Evolutionary conservation across 129 eudicot species (phyloP).

Genomic region (Artemisia tridentata): DNA sequence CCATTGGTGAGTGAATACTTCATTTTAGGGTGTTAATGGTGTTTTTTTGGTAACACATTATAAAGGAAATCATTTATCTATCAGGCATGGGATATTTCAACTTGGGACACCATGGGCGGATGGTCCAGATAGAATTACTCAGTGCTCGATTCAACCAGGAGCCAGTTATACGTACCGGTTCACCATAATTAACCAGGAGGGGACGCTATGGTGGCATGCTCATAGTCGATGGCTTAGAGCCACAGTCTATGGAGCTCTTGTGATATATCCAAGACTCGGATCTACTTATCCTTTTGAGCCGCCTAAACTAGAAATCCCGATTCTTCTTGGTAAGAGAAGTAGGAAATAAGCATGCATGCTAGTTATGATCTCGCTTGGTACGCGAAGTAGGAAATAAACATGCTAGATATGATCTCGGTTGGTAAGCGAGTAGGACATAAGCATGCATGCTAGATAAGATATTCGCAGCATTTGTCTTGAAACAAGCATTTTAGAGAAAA

Average conservation of each 20-base stretch:
- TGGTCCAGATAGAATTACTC: constrained; percentile 32
- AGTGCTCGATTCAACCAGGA: constrained; percentile 67
- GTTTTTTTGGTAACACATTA: not conserved
- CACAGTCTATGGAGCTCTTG: constrained; percentile 61
- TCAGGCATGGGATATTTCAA: constrained; percentile 68
- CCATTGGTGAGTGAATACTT: constrained; percentile 45
- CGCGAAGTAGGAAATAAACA: not conserved
- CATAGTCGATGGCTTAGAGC: constrained; percentile 76
- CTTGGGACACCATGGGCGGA: constrained; percentile 74
- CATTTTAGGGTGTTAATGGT: not conserved
- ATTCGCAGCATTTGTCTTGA: too few relatives aligned
- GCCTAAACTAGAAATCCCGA: constrained; percentile 25
- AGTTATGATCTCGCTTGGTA: constrained; percentile 4
- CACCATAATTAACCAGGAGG: constrained; percentile 50
- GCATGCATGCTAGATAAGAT: too few relatives aligned
- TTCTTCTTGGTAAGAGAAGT: constrained; percentile 13
- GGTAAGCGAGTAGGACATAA: constrained; percentile 1
- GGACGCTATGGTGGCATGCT: constrained; percentile 82
- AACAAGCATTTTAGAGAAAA: too few relatives aligned
- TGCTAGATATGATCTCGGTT: not conserved
- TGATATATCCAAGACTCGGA: constrained; percentile 50
- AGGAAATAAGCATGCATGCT: too few relatives aligned
- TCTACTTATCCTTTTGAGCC: constrained; percentile 45
- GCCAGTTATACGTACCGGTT: constrained; percentile 51
- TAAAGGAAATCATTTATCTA: not conserved